Evolutionary conservation across 1,284 basidiomycete species (phyloP), one percentile per base, ranked within the genome.

Genomic region (Fomitopsis schrenkii): DNA sequence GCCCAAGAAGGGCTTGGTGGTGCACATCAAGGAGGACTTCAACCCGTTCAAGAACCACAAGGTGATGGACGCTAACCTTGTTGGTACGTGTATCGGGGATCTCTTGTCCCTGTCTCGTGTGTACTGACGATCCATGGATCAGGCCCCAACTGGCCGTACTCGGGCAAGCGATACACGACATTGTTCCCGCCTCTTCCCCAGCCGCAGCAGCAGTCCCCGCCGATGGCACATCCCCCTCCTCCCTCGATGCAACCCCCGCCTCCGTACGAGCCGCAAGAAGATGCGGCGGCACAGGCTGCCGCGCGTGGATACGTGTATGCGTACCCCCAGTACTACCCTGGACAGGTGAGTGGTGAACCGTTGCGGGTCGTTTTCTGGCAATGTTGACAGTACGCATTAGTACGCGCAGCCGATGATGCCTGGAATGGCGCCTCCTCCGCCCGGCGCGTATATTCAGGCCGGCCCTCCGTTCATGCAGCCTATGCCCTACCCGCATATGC

Each of bases 11-110:
- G 79, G 79, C 48, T 75, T 78, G 6, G 78, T 83, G 22, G 86
- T 94, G 48, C 90, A 94, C 71, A 83, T 95, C 69, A 92, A 95
- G 76, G 93, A 96, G 68, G 95, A 97, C 70, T 98, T 97, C 74
- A 97, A 95, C 75, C 93, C 95, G 30, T 96, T 94, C 82, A 94
- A 95, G 77, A 85, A 88, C 69, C 84, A 83, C 72, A 94, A 94
- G 75, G 87, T 94, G 59, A 83, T 82, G 7, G 90, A 93, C 62
- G 86, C 94, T 12, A 76, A 83, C 28, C 81, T 84, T 67, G 83
- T 94, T 65, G 77, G 93, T 94, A 71, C 68, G 91, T 83, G 35
- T 58, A 52, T 48, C 3, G 33, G 14, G 19, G 45, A 9, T 48
- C 26, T 40, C 38, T 62, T 48, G 19, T 44, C 54, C 41, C 40